These are phyloP conservation scores for Monosporascus sp. DNA, from an alignment of 2,329 filamentous ascomycete genomes.

Conservation along the genomic window DNA sequence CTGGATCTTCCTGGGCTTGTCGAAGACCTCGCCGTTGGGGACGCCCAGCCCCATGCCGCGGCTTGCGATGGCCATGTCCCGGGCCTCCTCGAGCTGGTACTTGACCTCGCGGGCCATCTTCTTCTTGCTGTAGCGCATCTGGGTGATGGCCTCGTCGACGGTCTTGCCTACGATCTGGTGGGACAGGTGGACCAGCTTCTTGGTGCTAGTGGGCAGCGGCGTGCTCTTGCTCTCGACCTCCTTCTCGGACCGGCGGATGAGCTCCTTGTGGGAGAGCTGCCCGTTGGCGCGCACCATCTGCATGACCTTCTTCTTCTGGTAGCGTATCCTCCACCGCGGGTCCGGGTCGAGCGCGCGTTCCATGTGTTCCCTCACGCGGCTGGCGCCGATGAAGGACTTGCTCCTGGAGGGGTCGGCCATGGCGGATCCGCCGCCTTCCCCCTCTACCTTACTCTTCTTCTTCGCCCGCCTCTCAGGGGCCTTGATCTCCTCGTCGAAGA, in stretches of 20 bases:
- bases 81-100: conserved; percentile 73
- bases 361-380: conserved; percentile 46
- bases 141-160: conserved; percentile 86
- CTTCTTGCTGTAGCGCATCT: conserved; percentile 96
- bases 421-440: background rate
- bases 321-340: conserved; percentile 63
- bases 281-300: conserved; percentile 65
- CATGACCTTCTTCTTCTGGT: conserved; percentile 80
- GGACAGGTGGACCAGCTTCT: conserved; percentile 84
- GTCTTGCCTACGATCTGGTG: conserved; percentile 89
- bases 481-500: conserved; percentile 57
- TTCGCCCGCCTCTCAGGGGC: conserved; percentile 14
- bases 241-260: conserved; percentile 60
- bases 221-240: conserved; percentile 55
- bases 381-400: conserved; percentile 24
- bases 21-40: conserved; percentile 32
- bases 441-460: background rate
- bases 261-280: conserved; percentile 58
- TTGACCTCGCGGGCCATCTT: conserved; percentile 77
- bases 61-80: conserved; percentile 72
- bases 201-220: conserved; percentile 75
- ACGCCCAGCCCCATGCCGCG: conserved; percentile 76
- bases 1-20: conserved; percentile 53
- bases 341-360: conserved; percentile 67
- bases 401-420: conserved; percentile 3